Evolutionary conservation across 2,329 filamentous ascomycete genomes (phyloP).

Genomic region (Xylaria sp.): DNA sequence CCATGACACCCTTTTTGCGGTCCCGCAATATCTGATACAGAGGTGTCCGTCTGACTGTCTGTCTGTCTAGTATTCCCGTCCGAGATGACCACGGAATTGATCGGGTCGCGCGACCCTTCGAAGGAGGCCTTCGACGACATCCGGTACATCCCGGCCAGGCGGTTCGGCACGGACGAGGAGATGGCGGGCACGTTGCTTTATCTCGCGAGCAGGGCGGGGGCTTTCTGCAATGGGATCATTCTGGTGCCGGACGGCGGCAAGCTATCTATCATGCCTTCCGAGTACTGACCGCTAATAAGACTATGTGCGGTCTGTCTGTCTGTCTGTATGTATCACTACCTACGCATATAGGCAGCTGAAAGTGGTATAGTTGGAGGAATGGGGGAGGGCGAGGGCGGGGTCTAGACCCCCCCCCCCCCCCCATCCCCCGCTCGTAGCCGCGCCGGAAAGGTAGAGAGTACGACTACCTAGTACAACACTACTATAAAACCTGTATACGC

Average conservation of each 20-base stretch:
- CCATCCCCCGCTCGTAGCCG: background rate
- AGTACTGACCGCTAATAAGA: no score
- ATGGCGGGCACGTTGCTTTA: slow-evolving; percentile 35
- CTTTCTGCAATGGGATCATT: slow-evolving; percentile 35
- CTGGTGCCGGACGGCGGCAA: slow-evolving; percentile 34
- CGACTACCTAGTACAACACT: background rate
- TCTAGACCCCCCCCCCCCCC: no score
- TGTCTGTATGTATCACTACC: no score
- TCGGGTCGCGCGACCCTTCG: slow-evolving; percentile 27
- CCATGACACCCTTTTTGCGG: no score
- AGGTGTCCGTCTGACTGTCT: no score
- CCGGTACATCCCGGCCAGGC: slow-evolving; percentile 31
- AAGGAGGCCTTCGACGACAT: slow-evolving; percentile 24
- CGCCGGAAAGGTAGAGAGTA: background rate
- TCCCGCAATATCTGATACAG: no score
- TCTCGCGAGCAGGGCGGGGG: slow-evolving; percentile 35
- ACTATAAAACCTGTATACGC: slow-evolving; percentile 4
- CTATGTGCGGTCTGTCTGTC: no score
- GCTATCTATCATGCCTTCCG: slow-evolving; percentile 28
- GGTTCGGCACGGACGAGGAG: slow-evolving; percentile 35
- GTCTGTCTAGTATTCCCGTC: slow-evolving; percentile 37
- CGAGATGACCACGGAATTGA: slow-evolving; percentile 23
- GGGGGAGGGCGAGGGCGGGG: no score
- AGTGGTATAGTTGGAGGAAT: no score
- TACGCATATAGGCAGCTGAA: background rate